These are phyloP conservation scores for Ogataea trehalophila DNA, from an alignment of 805 yeast species.

Conservation along the genomic window DNA sequence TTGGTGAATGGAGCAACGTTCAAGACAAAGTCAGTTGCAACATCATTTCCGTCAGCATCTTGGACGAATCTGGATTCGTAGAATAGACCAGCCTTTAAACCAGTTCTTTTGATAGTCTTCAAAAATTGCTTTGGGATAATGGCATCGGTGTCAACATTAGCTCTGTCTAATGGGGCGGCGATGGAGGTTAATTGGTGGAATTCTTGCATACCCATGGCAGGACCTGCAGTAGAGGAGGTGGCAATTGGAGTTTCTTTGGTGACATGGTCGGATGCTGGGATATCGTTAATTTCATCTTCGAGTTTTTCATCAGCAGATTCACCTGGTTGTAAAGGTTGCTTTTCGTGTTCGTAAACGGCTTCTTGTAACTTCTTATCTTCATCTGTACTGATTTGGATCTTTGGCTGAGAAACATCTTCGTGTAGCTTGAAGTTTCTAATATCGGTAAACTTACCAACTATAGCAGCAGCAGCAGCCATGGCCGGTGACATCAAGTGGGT, in stretches of 20 bases:
- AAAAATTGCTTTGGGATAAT: slow-evolving; percentile 97
- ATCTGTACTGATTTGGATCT: slow-evolving; percentile 41
- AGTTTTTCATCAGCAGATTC: slow-evolving; percentile 42
- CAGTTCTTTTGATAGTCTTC: slow-evolving; percentile 97
- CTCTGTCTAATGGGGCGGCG: slow-evolving; percentile 92
- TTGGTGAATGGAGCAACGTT: slow-evolving; percentile 78
- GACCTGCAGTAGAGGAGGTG: slow-evolving; percentile 31
- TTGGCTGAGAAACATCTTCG: slow-evolving; percentile 52
- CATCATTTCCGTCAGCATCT: slow-evolving; percentile 63
- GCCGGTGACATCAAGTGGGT: slow-evolving; percentile 98
- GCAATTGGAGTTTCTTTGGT: slow-evolving; percentile 33
- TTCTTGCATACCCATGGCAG: slow-evolving; percentile 61
- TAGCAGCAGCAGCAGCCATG: slow-evolving; percentile 99
- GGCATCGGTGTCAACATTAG: slow-evolving; percentile 97
- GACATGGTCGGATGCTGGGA: slow-evolving; percentile 49
- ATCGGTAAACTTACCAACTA: slow-evolving; percentile 85
- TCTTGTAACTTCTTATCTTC: slow-evolving; percentile 55
- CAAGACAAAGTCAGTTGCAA: slow-evolving; percentile 84
- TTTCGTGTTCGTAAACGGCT: slow-evolving; percentile 67
- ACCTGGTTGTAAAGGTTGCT: slow-evolving; percentile 52
- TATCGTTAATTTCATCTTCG: slow-evolving; percentile 57
- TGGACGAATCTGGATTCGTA: slow-evolving; percentile 82
- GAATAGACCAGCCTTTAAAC: slow-evolving; percentile 81
- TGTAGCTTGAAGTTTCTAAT: slow-evolving; percentile 75
- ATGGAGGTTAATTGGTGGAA: slow-evolving; percentile 74